Evolutionary conservation across 1,139 yeast genomes (phyloP).

Genomic region (Kurtzmaniella quercitrusa): DNA sequence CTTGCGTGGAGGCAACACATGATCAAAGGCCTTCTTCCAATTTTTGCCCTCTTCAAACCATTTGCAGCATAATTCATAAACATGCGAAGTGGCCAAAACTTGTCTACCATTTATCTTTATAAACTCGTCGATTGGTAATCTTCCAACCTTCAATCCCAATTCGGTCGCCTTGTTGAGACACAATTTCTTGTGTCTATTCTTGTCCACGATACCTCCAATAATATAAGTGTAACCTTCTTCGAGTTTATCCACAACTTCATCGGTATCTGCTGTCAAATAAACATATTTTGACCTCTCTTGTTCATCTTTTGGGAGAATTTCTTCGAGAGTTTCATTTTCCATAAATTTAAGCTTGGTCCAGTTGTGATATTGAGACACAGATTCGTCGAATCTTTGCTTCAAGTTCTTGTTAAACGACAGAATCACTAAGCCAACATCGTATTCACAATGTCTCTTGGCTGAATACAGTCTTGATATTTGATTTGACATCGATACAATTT

Average conservation of each 20-base stretch:
- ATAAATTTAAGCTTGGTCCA: slow-evolving; percentile 65
- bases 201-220: slow-evolving; percentile 95
- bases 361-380: slow-evolving; percentile 51
- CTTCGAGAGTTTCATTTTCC: slow-evolving; percentile 42
- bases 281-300: slow-evolving; percentile 43
- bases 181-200: slow-evolving; percentile 80
- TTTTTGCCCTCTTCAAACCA: slow-evolving; percentile 69
- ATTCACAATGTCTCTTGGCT: slow-evolving; percentile 60
- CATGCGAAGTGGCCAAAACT: slow-evolving; percentile 92
- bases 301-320: slow-evolving; percentile 26
- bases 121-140: slow-evolving; percentile 84
- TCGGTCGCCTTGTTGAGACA: slow-evolving; percentile 79
- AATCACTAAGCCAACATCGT: slow-evolving; percentile 57
- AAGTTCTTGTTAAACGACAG: slow-evolving; percentile 67
- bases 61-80: slow-evolving; percentile 76
- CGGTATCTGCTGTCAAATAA: slow-evolving; percentile 86
- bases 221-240: slow-evolving; percentile 73
- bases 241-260: slow-evolving; percentile 56
- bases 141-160: slow-evolving; percentile 67
- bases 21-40: slow-evolving; percentile 86
- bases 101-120: slow-evolving; percentile 80
- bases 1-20: slow-evolving; percentile 80
- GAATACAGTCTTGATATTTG: slow-evolving; percentile 84
- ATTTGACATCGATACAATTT: slow-evolving; percentile 69
- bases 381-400: slow-evolving; percentile 62